Percentiles rank a stretch among this genome's conserved stretches.
phyloP scores from a whole-genome alignment of 139 green algal species.

The Diplosphaera chodatii region DNA sequence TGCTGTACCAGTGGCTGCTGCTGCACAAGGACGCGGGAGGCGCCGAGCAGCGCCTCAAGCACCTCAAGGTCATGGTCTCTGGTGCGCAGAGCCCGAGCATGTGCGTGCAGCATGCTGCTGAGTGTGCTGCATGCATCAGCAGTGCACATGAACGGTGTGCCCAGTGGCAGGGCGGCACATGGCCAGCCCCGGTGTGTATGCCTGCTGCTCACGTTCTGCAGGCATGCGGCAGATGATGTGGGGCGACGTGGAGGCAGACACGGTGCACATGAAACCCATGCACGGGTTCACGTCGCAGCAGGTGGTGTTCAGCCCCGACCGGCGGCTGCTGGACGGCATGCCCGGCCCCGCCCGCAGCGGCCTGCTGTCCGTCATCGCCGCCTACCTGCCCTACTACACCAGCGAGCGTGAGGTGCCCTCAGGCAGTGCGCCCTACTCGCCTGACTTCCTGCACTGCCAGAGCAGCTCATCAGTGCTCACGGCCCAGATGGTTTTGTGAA shows the following conservation, averaged over 20 bases:
- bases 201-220: too few species aligned
- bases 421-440: too few species aligned
- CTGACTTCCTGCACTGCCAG: too few species aligned
- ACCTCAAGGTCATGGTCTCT: constrained; percentile 59
- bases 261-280: constrained; percentile 52
- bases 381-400: constrained; percentile 68
- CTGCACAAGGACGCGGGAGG: constrained; percentile 40
- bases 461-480: too few species aligned
- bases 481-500: too few species aligned
- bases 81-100: too few species aligned
- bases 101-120: too few species aligned
- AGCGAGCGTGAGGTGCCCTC: constrained; percentile 8
- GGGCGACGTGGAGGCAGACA: constrained; percentile 59
- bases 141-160: too few species aligned
- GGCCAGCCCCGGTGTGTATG: too few species aligned
- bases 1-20: constrained; percentile 76
- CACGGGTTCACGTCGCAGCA: constrained; percentile 43
- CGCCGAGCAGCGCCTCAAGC: constrained; percentile 59
- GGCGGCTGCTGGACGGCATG: constrained; percentile 30
- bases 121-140: too few species aligned
- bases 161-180: too few species aligned
- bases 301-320: constrained; percentile 24
- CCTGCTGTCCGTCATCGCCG: constrained; percentile 42
- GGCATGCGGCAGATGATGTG: constrained; percentile 68
- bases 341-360: constrained; percentile 27